Percentiles rank a stretch among this genome's conserved stretches.
Evolutionary conservation across 176 grass and related monocot genomes (phyloP).

Genomic region (Phoenix dactylifera): DNA sequence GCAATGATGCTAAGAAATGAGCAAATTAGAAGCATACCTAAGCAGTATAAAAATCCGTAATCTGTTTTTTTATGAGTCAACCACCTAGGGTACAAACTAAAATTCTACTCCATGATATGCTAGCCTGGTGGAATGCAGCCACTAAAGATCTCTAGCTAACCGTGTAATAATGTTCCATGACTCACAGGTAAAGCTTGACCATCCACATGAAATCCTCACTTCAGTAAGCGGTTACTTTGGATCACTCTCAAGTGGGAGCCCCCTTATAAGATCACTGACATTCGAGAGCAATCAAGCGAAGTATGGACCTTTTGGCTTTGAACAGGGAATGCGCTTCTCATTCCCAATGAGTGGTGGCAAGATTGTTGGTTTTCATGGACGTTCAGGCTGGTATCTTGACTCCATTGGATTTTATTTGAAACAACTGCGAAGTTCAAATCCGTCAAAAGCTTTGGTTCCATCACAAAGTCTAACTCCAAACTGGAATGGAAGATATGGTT

Average conservation of each 20-base stretch:
- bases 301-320: slow-evolving; percentile 57
- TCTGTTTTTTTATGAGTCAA: too few species aligned
- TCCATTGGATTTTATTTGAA: slow-evolving; percentile 34
- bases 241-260: slow-evolving; percentile 33
- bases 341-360: slow-evolving; percentile 40
- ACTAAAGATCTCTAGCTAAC: too few species aligned
- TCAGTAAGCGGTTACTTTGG: slow-evolving; percentile 58
- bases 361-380: slow-evolving; percentile 57
- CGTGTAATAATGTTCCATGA: too few species aligned
- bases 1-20: too few species aligned
- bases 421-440: slow-evolving; percentile 8
- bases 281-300: slow-evolving; percentile 53
- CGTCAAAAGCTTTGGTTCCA: slow-evolving; percentile 28
- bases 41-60: too few species aligned
- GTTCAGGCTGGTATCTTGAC: slow-evolving; percentile 59
- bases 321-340: slow-evolving; percentile 52
- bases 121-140: too few species aligned
- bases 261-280: slow-evolving; percentile 64
- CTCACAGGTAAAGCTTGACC: slow-evolving; percentile 46
- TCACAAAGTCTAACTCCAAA: slow-evolving; percentile 30
- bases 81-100: too few species aligned
- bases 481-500: slow-evolving; percentile 27
- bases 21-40: too few species aligned
- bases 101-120: too few species aligned
- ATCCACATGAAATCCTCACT: slow-evolving; percentile 42